These are phyloP conservation scores for Pisolithus marmoratus DNA, from an alignment of 768 basidiomycete genomes.

Conservation along the genomic window DNA sequence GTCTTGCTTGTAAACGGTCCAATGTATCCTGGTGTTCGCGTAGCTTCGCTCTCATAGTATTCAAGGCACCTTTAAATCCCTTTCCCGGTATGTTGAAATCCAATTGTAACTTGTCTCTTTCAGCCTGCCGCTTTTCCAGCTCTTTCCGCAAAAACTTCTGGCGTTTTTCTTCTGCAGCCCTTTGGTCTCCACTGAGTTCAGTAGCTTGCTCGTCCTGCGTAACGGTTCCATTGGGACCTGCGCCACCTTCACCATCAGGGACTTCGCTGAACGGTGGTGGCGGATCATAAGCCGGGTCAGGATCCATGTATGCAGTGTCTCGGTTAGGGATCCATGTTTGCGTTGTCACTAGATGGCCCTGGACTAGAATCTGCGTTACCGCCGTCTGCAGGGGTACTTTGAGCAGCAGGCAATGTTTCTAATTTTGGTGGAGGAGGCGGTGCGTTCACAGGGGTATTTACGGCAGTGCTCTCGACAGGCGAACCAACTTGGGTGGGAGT, in stretches of 20 bases:
- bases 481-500: conserved; percentile 24
- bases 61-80: neutral
- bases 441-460: conserved; percentile 7
- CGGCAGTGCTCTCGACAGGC: conserved; percentile 4
- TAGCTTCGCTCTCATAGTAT: conserved; percentile 13
- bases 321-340: neutral
- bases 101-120: neutral
- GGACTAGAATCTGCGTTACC: conserved; percentile 10
- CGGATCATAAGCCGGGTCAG: conserved; percentile 11
- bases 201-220: conserved; percentile 15
- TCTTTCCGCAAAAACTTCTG: conserved; percentile 13
- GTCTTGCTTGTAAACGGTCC: conserved; percentile 6
- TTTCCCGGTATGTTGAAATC: neutral
- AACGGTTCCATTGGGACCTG: conserved; percentile 7
- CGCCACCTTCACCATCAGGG: conserved; percentile 1
- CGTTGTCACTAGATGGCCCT: neutral
- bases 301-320: conserved; percentile 1
- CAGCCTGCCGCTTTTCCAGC: conserved; percentile 10
- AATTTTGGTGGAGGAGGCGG: conserved; percentile 4
- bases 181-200: conserved; percentile 18
- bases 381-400: neutral
- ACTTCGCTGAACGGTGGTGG: conserved; percentile 25
- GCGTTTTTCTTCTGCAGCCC: conserved; percentile 17
- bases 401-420: neutral
- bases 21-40: conserved; percentile 11